A percentile compares a stretch with the other conserved stretches of the same genome.
Conservation (phyloP, 1,284 basidiomycete species). For the Austroboletus novae-zelandiae region DNA sequence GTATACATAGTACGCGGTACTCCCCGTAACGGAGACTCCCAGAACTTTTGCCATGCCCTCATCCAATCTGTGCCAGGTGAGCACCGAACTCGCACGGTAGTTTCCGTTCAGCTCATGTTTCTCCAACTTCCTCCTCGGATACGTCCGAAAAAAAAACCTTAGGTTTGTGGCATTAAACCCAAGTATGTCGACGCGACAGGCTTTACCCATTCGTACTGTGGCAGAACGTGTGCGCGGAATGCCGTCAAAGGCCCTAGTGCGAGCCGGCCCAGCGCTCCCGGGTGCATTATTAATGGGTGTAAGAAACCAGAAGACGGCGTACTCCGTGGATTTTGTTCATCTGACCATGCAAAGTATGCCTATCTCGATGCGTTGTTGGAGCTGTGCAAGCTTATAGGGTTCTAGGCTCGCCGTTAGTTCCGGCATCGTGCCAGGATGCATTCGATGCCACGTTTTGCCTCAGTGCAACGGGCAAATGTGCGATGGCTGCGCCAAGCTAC, state of each 20-base stretch:
- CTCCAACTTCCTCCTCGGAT: not conserved
- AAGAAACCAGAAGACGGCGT: slow-evolving; percentile 45
- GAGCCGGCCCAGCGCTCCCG: not conserved
- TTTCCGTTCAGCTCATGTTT: slow-evolving; percentile 10
- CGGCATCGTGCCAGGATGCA: slow-evolving; percentile 46
- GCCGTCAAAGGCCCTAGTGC: slow-evolving; percentile 28
- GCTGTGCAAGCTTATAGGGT: slow-evolving; percentile 10
- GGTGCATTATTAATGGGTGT: slow-evolving; percentile 48
- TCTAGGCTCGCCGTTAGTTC: slow-evolving; percentile 49
- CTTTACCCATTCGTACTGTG: slow-evolving; percentile 55
- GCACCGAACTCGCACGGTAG: slow-evolving; percentile 15
- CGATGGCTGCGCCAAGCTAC: slow-evolving; percentile 22
- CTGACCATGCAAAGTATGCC: slow-evolving; percentile 51
- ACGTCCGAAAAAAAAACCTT: slow-evolving; percentile 3
- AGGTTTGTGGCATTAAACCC: slow-evolving; percentile 58
- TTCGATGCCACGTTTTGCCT: slow-evolving; percentile 45
- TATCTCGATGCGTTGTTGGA: slow-evolving; percentile 8
- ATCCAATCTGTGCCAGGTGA: slow-evolving; percentile 28
- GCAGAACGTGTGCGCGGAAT: slow-evolving; percentile 53
- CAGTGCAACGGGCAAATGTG: slow-evolving; percentile 27
- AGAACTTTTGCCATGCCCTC: slow-evolving; percentile 13
- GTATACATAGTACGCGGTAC: slow-evolving; percentile 23
- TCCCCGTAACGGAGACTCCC: not conserved
- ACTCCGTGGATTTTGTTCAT: slow-evolving; percentile 53
- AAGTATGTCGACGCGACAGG: slow-evolving; percentile 56